Percentiles rank a stretch among this genome's conserved stretches.
These are phyloP conservation scores for Coix lacrymajobi DNA, from an alignment of 176 grass and related monocot species.

Conservation along the genomic window DNA sequence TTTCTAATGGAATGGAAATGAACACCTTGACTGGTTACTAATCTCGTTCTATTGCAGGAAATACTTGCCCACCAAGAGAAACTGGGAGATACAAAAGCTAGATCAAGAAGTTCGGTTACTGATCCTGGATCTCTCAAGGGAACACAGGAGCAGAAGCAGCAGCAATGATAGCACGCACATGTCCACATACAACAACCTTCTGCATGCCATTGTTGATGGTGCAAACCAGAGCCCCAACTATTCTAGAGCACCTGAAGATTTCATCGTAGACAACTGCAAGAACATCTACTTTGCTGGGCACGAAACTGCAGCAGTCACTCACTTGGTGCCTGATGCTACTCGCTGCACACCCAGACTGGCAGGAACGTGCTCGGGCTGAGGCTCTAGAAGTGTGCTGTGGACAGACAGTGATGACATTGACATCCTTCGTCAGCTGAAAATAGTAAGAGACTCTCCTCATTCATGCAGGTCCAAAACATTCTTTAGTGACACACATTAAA, in stretches of 20 bases:
- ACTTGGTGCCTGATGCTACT: slow-evolving; percentile 62
- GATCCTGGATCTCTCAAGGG: slow-evolving; percentile 35
- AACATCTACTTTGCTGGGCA: slow-evolving; percentile 60
- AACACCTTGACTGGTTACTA: background rate
- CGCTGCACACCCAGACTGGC: slow-evolving; percentile 39
- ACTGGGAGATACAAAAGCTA: slow-evolving; percentile 16
- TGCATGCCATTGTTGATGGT: slow-evolving; percentile 25
- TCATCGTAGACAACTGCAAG: slow-evolving; percentile 60
- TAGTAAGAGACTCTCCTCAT: slow-evolving; percentile 17
- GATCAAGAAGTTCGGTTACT: slow-evolving; percentile 27
- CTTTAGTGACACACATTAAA: background rate
- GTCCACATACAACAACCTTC: slow-evolving; percentile 1
- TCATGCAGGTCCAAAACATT: background rate
- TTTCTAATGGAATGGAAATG: background rate
- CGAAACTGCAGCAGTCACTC: slow-evolving; percentile 37
- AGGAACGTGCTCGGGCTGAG: slow-evolving; percentile 32
- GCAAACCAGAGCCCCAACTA: background rate
- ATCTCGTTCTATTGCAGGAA: background rate
- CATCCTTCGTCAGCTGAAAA: slow-evolving; percentile 39
- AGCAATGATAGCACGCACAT: background rate
- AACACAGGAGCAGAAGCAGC: background rate
- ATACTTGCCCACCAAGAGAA: background rate
- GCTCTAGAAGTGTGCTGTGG: slow-evolving; percentile 17
- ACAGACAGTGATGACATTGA: background rate
- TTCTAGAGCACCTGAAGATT: slow-evolving; percentile 13